phyloP scores from a whole-genome alignment of 768 basidiomycete genomes.

The Pleurotus eryngii region DNA sequence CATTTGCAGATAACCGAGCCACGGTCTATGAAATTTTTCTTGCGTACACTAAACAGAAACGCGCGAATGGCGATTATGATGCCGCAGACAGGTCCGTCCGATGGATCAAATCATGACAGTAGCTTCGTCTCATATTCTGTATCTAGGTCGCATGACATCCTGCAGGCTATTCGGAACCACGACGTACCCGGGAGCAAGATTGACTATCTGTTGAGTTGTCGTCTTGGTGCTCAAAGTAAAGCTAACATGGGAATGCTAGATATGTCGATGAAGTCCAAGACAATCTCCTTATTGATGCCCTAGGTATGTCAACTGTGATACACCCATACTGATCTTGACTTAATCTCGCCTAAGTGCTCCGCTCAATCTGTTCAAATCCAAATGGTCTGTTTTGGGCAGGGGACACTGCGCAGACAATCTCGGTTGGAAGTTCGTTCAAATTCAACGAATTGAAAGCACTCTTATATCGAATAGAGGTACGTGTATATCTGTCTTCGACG shows the following conservation, averaged over 20 bases:
- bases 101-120: not conserved
- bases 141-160: conserved; percentile 48
- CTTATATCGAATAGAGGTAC: conserved; percentile 58
- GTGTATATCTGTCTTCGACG: not conserved
- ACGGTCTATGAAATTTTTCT: conserved; percentile 53
- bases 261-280: conserved; percentile 79
- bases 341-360: conserved; percentile 42
- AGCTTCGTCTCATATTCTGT: not conserved
- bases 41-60: conserved; percentile 46
- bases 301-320: conserved; percentile 19
- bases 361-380: conserved; percentile 58
- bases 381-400: conserved; percentile 77
- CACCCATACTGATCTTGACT: not conserved
- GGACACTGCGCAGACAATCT: conserved; percentile 78
- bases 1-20: conserved; percentile 48
- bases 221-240: not conserved
- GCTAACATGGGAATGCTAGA: conserved; percentile 25
- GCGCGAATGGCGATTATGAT: conserved; percentile 42
- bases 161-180: conserved; percentile 28
- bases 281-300: conserved; percentile 61
- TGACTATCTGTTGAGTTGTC: conserved; percentile 48
- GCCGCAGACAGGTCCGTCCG: conserved; percentile 52
- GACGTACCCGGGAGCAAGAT: conserved; percentile 40
- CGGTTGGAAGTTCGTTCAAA: conserved; percentile 66
- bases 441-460: conserved; percentile 73